Evolutionary conservation across 106 monocot genomes (phyloP).

Genomic region (Triglochin maritima): DNA sequence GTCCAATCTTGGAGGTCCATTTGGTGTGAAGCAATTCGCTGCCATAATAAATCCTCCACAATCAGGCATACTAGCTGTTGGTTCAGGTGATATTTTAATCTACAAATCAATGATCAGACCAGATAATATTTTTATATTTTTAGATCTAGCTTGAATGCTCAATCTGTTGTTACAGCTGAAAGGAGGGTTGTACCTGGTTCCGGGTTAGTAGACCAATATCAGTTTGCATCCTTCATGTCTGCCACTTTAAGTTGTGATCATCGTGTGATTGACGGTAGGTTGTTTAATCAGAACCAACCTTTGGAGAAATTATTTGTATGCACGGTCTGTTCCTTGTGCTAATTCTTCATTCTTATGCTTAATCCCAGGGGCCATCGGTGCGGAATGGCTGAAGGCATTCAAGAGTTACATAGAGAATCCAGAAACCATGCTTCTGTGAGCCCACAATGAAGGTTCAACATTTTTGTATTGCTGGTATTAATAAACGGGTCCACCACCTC

Average conservation of each 20-base stretch:
- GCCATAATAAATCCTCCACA: slow-evolving; percentile 98
- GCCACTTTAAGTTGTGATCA: slow-evolving; percentile 96
- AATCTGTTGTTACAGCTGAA: slow-evolving; percentile 52
- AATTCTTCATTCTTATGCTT: background rate
- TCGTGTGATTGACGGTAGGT: slow-evolving; percentile 88
- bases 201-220: slow-evolving; percentile 43
- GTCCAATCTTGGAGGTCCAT: slow-evolving; percentile 93
- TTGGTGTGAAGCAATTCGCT: slow-evolving; percentile 95
- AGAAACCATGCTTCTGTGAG: slow-evolving; percentile 65
- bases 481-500: too few species aligned
- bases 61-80: slow-evolving; percentile 88
- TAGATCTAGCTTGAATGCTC: background rate
- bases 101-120: background rate
- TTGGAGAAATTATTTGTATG: background rate
- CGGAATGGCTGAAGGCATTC: slow-evolving; percentile 97
- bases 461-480: background rate
- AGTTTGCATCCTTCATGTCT: slow-evolving; percentile 84
- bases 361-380: slow-evolving; percentile 81
- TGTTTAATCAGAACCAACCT: too few species aligned
- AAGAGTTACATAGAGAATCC: slow-evolving; percentile 93
- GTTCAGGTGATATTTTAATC: slow-evolving; percentile 47
- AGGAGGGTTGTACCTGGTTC: slow-evolving; percentile 75
- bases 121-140: background rate
- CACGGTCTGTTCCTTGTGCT: background rate
- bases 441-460: background rate